Evolutionary conservation across 1,284 basidiomycete genomes (phyloP).

Genomic region (Naganishia liquefaciens): DNA sequence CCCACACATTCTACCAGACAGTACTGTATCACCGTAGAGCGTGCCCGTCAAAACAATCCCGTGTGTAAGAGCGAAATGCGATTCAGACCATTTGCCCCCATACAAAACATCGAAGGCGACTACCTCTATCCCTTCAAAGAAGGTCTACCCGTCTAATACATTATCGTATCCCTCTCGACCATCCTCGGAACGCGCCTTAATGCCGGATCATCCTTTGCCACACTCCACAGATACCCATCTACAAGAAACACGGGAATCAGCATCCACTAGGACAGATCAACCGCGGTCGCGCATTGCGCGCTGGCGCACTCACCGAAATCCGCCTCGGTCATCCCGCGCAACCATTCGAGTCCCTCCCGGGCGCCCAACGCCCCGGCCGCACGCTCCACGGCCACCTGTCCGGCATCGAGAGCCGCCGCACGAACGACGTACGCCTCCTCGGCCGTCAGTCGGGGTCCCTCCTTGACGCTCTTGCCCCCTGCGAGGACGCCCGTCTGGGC

Average conservation of each 20-base stretch:
- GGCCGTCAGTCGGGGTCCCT: slow-evolving; percentile 63
- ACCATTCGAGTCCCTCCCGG: slow-evolving; percentile 56
- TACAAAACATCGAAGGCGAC: too few species aligned
- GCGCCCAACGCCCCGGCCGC: slow-evolving; percentile 44
- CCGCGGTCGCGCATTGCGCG: neutral
- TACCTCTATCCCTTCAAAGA: too few species aligned
- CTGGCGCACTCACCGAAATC: slow-evolving; percentile 24
- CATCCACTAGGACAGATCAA: too few species aligned
- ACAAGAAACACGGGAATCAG: slow-evolving; percentile 4
- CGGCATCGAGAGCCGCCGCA: slow-evolving; percentile 75
- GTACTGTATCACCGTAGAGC: too few species aligned
- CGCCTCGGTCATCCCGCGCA: slow-evolving; percentile 51
- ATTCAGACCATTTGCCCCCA: too few species aligned
- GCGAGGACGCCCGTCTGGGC: neutral
- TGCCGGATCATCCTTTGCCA: slow-evolving; percentile 30
- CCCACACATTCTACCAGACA: too few species aligned
- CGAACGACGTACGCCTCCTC: slow-evolving; percentile 72
- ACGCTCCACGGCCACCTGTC: slow-evolving; percentile 64
- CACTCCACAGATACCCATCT: slow-evolving; percentile 32
- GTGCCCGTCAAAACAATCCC: too few species aligned
- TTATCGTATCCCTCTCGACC: slow-evolving; percentile 31
- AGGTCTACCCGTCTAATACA: slow-evolving; percentile 26
- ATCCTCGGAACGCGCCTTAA: slow-evolving; percentile 29
- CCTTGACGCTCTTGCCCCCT: slow-evolving; percentile 49
- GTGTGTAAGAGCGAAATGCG: too few species aligned